Evolutionary conservation across 495 filamentous ascomycete species (phyloP).

Genomic region (Neurospora sp.): DNA sequence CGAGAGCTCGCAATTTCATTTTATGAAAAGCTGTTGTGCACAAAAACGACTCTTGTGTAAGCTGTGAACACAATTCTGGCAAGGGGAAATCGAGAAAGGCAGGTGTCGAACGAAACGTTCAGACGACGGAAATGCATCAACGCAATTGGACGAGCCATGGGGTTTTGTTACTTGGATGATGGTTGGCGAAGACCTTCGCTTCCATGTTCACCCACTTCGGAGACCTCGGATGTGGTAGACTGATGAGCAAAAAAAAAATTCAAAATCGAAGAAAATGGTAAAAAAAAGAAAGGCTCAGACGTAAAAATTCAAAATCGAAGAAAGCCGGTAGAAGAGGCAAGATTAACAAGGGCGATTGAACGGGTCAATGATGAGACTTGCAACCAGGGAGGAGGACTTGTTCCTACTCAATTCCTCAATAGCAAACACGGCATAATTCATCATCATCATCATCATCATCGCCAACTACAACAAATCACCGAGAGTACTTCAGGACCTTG

Average conservation of each 20-base stretch:
- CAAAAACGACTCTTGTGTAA: neutral
- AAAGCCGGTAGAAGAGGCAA: slow-evolving; percentile 10
- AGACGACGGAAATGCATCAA: neutral
- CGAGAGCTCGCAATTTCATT: neutral
- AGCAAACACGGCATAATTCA: neutral
- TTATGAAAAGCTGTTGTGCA: neutral
- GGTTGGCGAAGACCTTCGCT: neutral
- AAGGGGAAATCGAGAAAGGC: neutral
- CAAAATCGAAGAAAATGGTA: neutral
- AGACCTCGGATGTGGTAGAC: neutral
- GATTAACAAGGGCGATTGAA: neutral
- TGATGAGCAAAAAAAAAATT: neutral
- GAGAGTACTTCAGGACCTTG: neutral
- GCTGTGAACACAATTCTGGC: neutral
- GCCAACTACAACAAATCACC: neutral
- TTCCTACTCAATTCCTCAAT: neutral
- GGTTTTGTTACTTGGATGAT: neutral
- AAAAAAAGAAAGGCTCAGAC: neutral
- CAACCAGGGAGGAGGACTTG: neutral
- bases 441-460: neutral
- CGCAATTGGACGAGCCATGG: neutral
- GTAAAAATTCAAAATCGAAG: neutral
- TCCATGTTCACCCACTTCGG: neutral
- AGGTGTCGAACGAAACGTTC: neutral
- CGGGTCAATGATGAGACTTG: neutral